Percentiles rank a stretch among this genome's conserved stretches.
phyloP scores from a whole-genome alignment of 805 yeast genomes.

The Saccharomycopsis babjevae region DNA sequence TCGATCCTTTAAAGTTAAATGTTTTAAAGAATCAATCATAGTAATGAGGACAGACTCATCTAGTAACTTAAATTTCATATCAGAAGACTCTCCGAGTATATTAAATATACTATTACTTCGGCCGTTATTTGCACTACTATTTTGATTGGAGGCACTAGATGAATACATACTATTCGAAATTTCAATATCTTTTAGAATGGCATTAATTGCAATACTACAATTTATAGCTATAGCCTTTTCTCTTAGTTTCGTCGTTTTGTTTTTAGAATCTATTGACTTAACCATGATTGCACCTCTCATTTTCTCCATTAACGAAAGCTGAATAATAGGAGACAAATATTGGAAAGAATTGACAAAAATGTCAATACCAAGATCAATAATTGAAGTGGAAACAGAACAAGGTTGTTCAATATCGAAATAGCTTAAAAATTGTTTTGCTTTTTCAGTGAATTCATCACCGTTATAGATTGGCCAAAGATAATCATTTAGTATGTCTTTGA shows the following conservation, averaged over 20 bases:
- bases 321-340: slow-evolving; percentile 63
- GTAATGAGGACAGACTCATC: slow-evolving; percentile 33
- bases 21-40: slow-evolving; percentile 41
- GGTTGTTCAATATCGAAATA: slow-evolving; percentile 22
- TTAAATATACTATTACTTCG: background rate
- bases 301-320: slow-evolving; percentile 78
- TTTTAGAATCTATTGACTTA: slow-evolving; percentile 18
- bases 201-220: slow-evolving; percentile 52
- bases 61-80: slow-evolving; percentile 15
- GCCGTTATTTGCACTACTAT: slow-evolving; percentile 15
- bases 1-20: slow-evolving; percentile 31
- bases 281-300: slow-evolving; percentile 47
- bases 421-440: slow-evolving; percentile 25
- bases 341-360: slow-evolving; percentile 66
- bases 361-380: slow-evolving; percentile 73
- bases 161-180: background rate
- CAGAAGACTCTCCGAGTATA: background rate
- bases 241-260: slow-evolving; percentile 20
- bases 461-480: slow-evolving; percentile 19
- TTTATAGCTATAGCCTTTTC: slow-evolving; percentile 49
- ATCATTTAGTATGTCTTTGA: slow-evolving; percentile 15
- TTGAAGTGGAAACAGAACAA: slow-evolving; percentile 33
- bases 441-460: slow-evolving; percentile 25
- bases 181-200: slow-evolving; percentile 25
- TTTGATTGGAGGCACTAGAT: background rate